A percentile compares a stretch with the other conserved stretches of the same genome.
Conservation (phyloP, 2,329 filamentous ascomycete genomes). For the Diaporthe aspalathi region DNA sequence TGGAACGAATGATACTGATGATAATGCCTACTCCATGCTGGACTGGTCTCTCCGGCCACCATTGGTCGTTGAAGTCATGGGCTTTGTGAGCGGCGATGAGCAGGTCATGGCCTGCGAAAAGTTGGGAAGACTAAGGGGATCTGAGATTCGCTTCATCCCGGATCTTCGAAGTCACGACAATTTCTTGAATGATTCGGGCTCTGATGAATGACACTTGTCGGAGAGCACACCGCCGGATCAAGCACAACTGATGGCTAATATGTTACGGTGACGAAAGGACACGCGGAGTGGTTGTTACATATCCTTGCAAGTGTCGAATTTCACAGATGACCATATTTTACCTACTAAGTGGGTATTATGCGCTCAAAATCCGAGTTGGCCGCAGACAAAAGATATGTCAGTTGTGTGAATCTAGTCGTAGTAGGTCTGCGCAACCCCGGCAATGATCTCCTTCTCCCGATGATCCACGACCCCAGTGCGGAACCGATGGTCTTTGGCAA, state of each 20-base stretch:
- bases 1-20: background rate
- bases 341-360: too few relatives aligned
- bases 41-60: slow-evolving; percentile 21
- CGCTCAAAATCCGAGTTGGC: too few relatives aligned
- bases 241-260: background rate
- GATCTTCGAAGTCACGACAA: background rate
- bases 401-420: slow-evolving; percentile 37
- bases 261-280: background rate
- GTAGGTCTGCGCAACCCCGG: slow-evolving; percentile 42
- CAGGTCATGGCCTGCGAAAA: background rate
- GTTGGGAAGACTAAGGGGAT: background rate
- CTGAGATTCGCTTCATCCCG: background rate
- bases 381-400: too few relatives aligned
- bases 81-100: slow-evolving; percentile 5
- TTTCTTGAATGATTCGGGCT: background rate
- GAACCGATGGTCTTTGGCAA: slow-evolving; percentile 45
- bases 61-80: slow-evolving; percentile 17
- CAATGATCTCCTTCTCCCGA: slow-evolving; percentile 44
- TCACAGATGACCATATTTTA: too few relatives aligned
- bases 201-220: background rate
- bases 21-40: slow-evolving; percentile 1
- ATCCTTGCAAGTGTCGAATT: background rate
- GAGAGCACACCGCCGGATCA: background rate
- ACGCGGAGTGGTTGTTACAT: too few relatives aligned
- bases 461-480: slow-evolving; percentile 42